phyloP scores from a whole-genome alignment of 2,329 filamentous ascomycete species.

The Talaromyces sp. region DNA sequence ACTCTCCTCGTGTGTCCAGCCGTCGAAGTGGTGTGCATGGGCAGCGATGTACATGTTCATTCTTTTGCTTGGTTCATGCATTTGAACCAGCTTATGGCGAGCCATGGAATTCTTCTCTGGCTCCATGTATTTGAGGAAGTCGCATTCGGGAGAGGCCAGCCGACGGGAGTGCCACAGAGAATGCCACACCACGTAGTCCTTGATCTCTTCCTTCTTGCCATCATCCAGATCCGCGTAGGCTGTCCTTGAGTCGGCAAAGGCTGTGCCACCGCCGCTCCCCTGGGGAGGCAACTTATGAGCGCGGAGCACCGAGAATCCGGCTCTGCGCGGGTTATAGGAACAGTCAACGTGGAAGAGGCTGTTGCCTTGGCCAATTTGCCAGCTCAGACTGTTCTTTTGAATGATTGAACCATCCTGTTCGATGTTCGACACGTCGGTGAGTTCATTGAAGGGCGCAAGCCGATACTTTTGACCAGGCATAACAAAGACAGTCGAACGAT shows the following conservation, averaged over 20 bases:
- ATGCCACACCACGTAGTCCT: slow-evolving; percentile 51
- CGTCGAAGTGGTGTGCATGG: slow-evolving; percentile 55
- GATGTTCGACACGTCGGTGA: slow-evolving; percentile 60
- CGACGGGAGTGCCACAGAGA: slow-evolving; percentile 54
- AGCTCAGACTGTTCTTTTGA: slow-evolving; percentile 6
- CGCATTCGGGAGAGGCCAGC: slow-evolving; percentile 48
- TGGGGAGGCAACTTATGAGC: slow-evolving; percentile 52
- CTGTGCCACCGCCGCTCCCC: slow-evolving; percentile 50
- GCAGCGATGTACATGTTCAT: slow-evolving; percentile 56
- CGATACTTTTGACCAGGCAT: slow-evolving; percentile 6
- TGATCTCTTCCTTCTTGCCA: slow-evolving; percentile 37
- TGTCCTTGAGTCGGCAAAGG: slow-evolving; percentile 55
- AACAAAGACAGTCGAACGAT: slow-evolving; percentile 32
- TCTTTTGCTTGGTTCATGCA: slow-evolving; percentile 52
- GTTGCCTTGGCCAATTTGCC: slow-evolving; percentile 42
- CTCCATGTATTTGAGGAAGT: slow-evolving; percentile 48
- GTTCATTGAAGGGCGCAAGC: slow-evolving; percentile 41
- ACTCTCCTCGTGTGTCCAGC: slow-evolving; percentile 36
- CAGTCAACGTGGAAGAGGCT: slow-evolving; percentile 56
- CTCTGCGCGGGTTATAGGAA: slow-evolving; percentile 56
- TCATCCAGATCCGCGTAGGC: slow-evolving; percentile 51
- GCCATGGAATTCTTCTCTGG: slow-evolving; percentile 38
- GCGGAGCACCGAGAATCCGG: slow-evolving; percentile 53
- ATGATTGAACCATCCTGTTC: slow-evolving; percentile 46
- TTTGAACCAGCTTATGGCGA: slow-evolving; percentile 52